phyloP scores from a whole-genome alignment of 768 basidiomycete species.

The Boletus coccyginus region DNA sequence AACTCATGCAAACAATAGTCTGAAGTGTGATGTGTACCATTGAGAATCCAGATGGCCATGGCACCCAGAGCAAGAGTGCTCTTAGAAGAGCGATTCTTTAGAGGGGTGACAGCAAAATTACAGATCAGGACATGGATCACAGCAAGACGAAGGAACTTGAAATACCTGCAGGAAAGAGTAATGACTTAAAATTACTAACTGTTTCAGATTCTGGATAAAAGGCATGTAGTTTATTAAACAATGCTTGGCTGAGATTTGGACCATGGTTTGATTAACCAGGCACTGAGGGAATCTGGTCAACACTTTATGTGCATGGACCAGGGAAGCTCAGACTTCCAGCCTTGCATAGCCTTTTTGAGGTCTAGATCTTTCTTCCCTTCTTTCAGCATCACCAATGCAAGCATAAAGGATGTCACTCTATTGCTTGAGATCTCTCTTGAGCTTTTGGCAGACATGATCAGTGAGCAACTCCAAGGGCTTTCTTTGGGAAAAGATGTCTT shows the following conservation, averaged over 20 bases:
- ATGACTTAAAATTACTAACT: no score
- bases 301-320: background rate
- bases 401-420: background rate
- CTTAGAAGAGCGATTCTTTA: background rate
- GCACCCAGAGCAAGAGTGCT: background rate
- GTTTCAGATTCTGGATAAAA: no score
- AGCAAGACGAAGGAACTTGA: constrained; percentile 2
- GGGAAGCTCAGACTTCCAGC: background rate
- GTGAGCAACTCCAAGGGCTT: background rate
- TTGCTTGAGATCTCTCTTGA: background rate
- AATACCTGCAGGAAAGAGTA: background rate
- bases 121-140: background rate
- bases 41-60: background rate
- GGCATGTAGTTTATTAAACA: background rate
- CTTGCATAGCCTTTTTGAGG: constrained; percentile 2
- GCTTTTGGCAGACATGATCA: background rate
- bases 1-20: background rate
- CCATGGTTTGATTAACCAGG: background rate
- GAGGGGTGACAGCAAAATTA: background rate
- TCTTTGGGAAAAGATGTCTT: background rate
- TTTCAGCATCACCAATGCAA: background rate
- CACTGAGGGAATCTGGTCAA: background rate
- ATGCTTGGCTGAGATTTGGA: background rate
- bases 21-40: background rate
- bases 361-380: no score